Base-by-base conservation (phyloP, 1,284 basidiomycete species). In the Ustilago cynodontis region DNA sequence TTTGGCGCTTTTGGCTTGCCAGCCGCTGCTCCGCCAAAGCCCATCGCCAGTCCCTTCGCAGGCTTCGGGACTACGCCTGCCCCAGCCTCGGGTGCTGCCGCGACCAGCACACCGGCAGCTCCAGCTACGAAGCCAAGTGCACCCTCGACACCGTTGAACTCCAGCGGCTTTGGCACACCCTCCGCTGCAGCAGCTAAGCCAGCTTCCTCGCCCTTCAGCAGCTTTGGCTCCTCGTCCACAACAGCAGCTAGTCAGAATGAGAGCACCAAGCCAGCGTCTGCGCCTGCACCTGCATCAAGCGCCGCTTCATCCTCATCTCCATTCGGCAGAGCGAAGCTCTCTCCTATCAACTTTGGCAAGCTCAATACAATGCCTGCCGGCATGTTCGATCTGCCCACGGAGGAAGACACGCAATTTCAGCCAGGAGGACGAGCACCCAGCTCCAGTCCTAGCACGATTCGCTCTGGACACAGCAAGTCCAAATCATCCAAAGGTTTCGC, bases 301-400 rank as follows among this genome's bases (percentile, higher is more conserved):
- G 31, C 61, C 22, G 41, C 67, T 28, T 39, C 61, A 0, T 47
- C 31, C 53, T 35, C 33, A 7, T 61, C 62, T 39, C 58, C 61
- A 11, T 73, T 73, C 37, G 71, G 71, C 35, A 45, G 55, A 7
- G 62, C 53, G 3, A 60, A 53, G 6, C 59, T 70, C 11, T 62
- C 59, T 2, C 31, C 26, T 11, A 57, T 72, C 51, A 45, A 67
- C 55, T 71, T 76, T 51, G 65, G 68, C 54, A 67, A 67, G 58
- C 54, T 70, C 35, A 62, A 55, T 51, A 63, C 53, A 2, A 59
- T 67, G n/a, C 57, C 69, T 6, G 62, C 65, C 3, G 69, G 62
- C 11, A 64, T 77, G 51, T 77, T 77, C 43, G 74, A 77, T 54
- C 63, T 77, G 13, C 74, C 74, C 1, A 20, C 57, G 14, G 49